These are phyloP conservation scores for Lichtheimia ornata DNA, from an alignment of 371 early-diverging fungal species.

Conservation along the genomic window DNA sequence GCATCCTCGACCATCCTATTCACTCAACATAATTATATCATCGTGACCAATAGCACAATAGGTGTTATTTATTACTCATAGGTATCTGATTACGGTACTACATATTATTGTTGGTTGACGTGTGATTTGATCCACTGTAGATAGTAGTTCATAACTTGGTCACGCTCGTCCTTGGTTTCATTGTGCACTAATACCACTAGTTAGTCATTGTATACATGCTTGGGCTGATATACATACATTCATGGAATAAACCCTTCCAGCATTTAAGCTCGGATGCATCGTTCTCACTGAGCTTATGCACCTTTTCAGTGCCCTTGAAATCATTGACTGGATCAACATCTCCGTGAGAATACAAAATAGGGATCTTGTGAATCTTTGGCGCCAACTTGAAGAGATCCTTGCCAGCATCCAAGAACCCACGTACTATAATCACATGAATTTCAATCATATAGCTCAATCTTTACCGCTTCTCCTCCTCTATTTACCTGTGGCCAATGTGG, in stretches of 20 bases:
- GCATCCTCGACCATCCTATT: too few relatives aligned
- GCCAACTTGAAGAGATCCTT: constrained; percentile 10
- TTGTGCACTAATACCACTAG: constrained; percentile 42
- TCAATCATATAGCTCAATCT: neutral
- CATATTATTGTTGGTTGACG: neutral
- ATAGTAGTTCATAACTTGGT: constrained; percentile 51
- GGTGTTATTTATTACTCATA: neutral
- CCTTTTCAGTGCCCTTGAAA: constrained; percentile 31
- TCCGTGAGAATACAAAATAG: constrained; percentile 51
- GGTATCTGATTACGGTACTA: neutral
- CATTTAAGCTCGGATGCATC: constrained; percentile 50
- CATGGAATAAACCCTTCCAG: constrained; percentile 55
- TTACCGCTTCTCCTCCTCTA: constrained; percentile 5
- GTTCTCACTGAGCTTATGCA: constrained; percentile 42
- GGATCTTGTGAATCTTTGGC: constrained; percentile 25
- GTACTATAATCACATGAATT: constrained; percentile 15
- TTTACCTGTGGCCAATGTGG: constrained; percentile 45
- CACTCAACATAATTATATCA: too few relatives aligned
- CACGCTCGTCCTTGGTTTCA: constrained; percentile 43
- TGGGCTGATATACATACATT: constrained; percentile 44
- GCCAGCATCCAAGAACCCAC: constrained; percentile 38
- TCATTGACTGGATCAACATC: constrained; percentile 51
- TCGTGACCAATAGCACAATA: too few relatives aligned
- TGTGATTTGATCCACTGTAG: constrained; percentile 54
- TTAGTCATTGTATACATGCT: constrained; percentile 17